phyloP scores from a whole-genome alignment of 306 rosid genomes.

The Acacia acuminata region DNA sequence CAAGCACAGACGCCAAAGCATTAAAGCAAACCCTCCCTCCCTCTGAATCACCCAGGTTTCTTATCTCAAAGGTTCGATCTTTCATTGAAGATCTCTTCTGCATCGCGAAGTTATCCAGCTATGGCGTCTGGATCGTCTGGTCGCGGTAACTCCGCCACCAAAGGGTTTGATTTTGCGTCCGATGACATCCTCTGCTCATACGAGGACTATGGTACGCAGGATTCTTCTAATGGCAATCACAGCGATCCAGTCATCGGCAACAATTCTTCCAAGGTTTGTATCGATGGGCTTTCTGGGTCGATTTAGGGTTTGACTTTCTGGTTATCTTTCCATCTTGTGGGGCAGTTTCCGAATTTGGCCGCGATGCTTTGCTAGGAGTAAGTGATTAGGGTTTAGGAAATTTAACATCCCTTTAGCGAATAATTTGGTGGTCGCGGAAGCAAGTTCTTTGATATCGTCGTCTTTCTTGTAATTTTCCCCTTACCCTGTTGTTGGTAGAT shows the following conservation, averaged over 20 bases:
- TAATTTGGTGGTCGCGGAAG: constrained; percentile 2
- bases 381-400: constrained; percentile 43
- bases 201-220: constrained; percentile 73
- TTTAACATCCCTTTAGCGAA: neutral
- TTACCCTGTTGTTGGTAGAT: neutral
- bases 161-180: constrained; percentile 82
- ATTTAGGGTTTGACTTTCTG: constrained; percentile 21
- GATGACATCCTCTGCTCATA: constrained; percentile 93
- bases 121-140: constrained; percentile 97
- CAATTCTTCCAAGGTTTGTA: constrained; percentile 56
- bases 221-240: constrained; percentile 72
- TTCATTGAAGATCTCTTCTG: neutral
- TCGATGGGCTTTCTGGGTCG: neutral
- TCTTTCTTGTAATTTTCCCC: neutral
- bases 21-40: neutral
- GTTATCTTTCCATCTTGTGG: neutral
- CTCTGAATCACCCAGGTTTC: neutral
- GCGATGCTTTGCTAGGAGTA: neutral
- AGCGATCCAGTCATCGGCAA: constrained; percentile 53
- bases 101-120: constrained; percentile 24
- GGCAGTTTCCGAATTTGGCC: constrained; percentile 14
- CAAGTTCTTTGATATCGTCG: neutral
- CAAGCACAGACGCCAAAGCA: constrained; percentile 18
- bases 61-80: constrained; percentile 28
- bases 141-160: constrained; percentile 68